Base-by-base conservation (phyloP, 768 basidiomycete species). In the Lentinula guzmanii region DNA sequence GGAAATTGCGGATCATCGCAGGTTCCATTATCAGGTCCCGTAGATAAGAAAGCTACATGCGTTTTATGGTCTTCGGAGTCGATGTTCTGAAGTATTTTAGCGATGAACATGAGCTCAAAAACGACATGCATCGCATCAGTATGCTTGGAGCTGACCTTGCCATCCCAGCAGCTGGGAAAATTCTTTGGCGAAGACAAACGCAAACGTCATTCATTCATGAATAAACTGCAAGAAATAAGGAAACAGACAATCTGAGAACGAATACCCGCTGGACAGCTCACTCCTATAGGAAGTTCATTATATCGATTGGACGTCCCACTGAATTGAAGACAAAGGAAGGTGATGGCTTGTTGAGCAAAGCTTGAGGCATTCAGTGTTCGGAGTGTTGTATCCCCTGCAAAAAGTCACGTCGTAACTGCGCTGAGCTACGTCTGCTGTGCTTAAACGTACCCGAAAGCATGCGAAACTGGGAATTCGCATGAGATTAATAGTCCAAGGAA, bases 261-360 rank as follows among this genome's bases (percentile, higher is more conserved):
- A 42, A 68, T 63, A 28, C 67, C 67, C 18, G 63, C 52, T n/a
- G 66, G 64, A 57, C 67, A 68, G 15, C 54, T 45, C 54, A 57
- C 46, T 2, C 51, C 37, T 13, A 65, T 62, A 8, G 69, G 66
- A 16, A 69, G 62, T 16, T 61, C 63, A 52, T 55, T 62, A 62
- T 67, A 66, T 58, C 66, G 69, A 5, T 68, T 70, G 1, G 72
- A 68, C 13, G 64, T 68, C 2, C 74, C 74, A 52, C 69, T 65
- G 62, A 77, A 76, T 53, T 79, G 66, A 24, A 83, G 73, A 63
- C 77, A 81, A 28, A 78, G 65, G 64, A 72, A 74, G 5, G 73
- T 75, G 18, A 77, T 60, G 1, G 76, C 76, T 58, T 74, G 74
- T 60, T 76, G 76, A 2, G 74, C 72, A 59, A 69, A 74, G 61